These are phyloP conservation scores for Vitis hybrid DNA, from an alignment of 177 flowering plant genomes.

Conservation along the genomic window DNA sequence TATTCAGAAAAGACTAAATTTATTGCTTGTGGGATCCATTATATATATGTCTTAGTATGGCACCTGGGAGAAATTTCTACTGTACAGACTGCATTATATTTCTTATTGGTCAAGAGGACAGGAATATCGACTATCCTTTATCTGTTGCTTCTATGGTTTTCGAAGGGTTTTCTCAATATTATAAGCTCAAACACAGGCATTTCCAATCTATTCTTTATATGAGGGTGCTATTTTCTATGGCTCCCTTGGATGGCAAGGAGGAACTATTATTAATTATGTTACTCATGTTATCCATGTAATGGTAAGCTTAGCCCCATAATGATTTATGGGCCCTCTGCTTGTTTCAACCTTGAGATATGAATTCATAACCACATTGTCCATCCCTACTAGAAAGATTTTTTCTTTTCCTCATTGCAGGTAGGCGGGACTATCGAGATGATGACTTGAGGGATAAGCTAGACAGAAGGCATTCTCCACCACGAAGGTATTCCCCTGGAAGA, in stretches of 20 bases:
- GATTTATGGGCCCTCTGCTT: slow-evolving; percentile 9
- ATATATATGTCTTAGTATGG: slow-evolving; percentile 29
- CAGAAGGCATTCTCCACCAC: slow-evolving; percentile 59
- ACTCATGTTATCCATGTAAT: slow-evolving; percentile 49
- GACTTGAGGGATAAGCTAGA: slow-evolving; percentile 82
- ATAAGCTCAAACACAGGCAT: slow-evolving; percentile 40
- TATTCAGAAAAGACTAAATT: slow-evolving; percentile 20
- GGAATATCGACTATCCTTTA: slow-evolving; percentile 24
- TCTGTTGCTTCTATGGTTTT: slow-evolving; percentile 37
- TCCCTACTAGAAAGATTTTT: slow-evolving; percentile 10
- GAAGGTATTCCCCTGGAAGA: slow-evolving; percentile 51
- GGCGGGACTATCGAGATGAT: slow-evolving; percentile 42
- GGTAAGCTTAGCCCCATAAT: slow-evolving; percentile 52
- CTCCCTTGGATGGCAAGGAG: slow-evolving; percentile 52
- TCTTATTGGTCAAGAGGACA: slow-evolving; percentile 40
- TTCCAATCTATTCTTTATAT: slow-evolving; percentile 35
- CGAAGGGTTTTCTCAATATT: slow-evolving; percentile 33
- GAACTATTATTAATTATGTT: slow-evolving; percentile 46
- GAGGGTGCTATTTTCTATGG: slow-evolving; percentile 33
- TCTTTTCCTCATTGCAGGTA: slow-evolving; percentile 43
- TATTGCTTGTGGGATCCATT: slow-evolving; percentile 26
- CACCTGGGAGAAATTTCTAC: slow-evolving; percentile 28
- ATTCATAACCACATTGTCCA: background rate
- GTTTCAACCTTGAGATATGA: background rate
- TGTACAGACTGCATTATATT: slow-evolving; percentile 28